Percentiles rank a stretch among this genome's conserved stretches.
phyloP scores from a whole-genome alignment of 2,329 filamentous ascomycete species.

The Xylaria sp. region DNA sequence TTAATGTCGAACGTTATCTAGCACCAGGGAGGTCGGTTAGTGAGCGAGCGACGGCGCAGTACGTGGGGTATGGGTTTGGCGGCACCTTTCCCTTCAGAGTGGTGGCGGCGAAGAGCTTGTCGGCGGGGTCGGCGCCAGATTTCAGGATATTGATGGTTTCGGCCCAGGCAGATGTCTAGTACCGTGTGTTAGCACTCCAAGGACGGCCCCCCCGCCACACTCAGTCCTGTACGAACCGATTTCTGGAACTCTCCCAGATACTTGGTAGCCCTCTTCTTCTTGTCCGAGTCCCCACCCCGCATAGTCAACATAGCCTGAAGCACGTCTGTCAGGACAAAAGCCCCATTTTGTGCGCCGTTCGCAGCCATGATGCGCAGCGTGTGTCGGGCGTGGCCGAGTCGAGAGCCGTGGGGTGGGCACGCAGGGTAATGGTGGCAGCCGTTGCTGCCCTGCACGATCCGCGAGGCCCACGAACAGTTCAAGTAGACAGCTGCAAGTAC shows the following conservation, averaged over 20 bases:
- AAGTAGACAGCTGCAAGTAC: neutral
- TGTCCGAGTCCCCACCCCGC: slow-evolving; percentile 80
- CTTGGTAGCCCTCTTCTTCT: slow-evolving; percentile 89
- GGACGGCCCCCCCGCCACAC: neutral
- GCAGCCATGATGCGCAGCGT: slow-evolving; percentile 64
- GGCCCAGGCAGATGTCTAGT: slow-evolving; percentile 86
- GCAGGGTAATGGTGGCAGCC: slow-evolving; percentile 30
- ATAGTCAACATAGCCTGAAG: slow-evolving; percentile 89
- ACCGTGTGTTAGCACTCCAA: slow-evolving; percentile 27
- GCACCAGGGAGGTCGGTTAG: slow-evolving; percentile 27
- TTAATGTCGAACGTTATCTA: slow-evolving; percentile 95
- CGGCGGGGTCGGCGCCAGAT: slow-evolving; percentile 78
- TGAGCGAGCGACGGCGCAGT: slow-evolving; percentile 4
- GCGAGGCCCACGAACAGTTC: slow-evolving; percentile 12
- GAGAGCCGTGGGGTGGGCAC: slow-evolving; percentile 37
- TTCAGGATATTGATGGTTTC: slow-evolving; percentile 86
- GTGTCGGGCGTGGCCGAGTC: slow-evolving; percentile 32
- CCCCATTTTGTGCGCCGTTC: slow-evolving; percentile 67
- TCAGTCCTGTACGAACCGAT: slow-evolving; percentile 69
- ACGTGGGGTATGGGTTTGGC: slow-evolving; percentile 5
- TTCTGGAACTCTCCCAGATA: slow-evolving; percentile 97
- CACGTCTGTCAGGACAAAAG: slow-evolving; percentile 76
- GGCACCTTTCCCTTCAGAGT: slow-evolving; percentile 96
- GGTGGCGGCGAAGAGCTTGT: slow-evolving; percentile 93
- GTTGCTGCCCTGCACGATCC: slow-evolving; percentile 28